phyloP scores from a whole-genome alignment of 306 rosid species.

The Cucurbita pepo region DNA sequence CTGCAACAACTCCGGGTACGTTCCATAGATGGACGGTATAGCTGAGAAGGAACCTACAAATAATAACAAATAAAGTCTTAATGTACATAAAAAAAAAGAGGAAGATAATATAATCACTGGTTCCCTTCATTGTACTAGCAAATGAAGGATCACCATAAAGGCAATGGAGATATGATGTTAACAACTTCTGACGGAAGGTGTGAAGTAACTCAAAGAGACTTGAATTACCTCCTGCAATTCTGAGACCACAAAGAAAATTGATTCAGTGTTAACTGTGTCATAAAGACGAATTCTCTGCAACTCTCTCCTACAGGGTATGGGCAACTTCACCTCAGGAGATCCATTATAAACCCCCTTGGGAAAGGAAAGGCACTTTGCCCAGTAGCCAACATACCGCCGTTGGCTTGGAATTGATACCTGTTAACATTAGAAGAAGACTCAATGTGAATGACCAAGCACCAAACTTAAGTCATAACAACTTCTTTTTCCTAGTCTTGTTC shows the following conservation, averaged over 20 bases:
- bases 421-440: neutral
- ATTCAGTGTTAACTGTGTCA: slow-evolving; percentile 49
- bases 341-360: slow-evolving; percentile 22
- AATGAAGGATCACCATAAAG: neutral
- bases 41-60: slow-evolving; percentile 44
- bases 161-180: neutral
- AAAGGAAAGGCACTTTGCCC: slow-evolving; percentile 41
- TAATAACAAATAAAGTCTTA: neutral
- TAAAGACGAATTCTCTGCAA: slow-evolving; percentile 65
- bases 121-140: neutral
- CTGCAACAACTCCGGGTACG: slow-evolving; percentile 47
- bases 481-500: neutral
- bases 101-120: neutral
- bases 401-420: slow-evolving; percentile 99
- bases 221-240: slow-evolving; percentile 52
- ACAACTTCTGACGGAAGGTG: neutral
- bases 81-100: neutral
- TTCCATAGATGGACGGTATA: slow-evolving; percentile 56
- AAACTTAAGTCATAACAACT: neutral
- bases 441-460: neutral
- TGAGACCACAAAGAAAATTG: slow-evolving; percentile 58
- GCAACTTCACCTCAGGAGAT: slow-evolving; percentile 36
- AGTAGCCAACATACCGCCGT: slow-evolving; percentile 66
- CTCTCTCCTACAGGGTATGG: slow-evolving; percentile 58
- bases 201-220: neutral